Conservation (phyloP, 768 basidiomycete genomes). For the Suillus tomentosus region DNA sequence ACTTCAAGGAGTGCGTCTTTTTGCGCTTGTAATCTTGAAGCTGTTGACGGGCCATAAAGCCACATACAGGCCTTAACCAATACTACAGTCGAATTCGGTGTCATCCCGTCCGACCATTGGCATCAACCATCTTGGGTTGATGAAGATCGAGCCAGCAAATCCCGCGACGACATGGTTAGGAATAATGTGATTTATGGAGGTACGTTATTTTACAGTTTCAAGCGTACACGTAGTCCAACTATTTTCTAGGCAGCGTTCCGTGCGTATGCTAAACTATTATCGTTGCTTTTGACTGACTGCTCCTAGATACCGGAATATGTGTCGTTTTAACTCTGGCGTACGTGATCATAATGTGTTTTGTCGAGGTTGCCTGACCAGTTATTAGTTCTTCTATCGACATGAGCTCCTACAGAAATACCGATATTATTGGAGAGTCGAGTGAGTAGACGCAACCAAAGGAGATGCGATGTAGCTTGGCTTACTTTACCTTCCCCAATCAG, state of each 20-base stretch:
- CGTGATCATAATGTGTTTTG: conserved; percentile 22
- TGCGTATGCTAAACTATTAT: conserved; percentile 38
- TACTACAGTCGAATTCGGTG: conserved; percentile 51
- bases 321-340: conserved; percentile 91
- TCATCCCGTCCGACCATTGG: conserved; percentile 74
- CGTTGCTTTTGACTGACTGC: conserved; percentile 10
- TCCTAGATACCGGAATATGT: conserved; percentile 88
- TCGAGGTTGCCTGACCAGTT: conserved; percentile 8
- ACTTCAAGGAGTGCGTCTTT: conserved; percentile 62
- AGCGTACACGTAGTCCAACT: conserved; percentile 4
- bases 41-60: conserved; percentile 27
- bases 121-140: conserved; percentile 78
- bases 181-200: conserved; percentile 70
- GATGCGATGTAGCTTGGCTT: conserved; percentile 1
- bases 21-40: not conserved
- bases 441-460: conserved; percentile 29
- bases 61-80: conserved; percentile 30
- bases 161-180: conserved; percentile 63
- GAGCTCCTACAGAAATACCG: conserved; percentile 72
- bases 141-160: conserved; percentile 59
- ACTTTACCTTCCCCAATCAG: conserved; percentile 35
- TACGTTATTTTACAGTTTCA: conserved; percentile 21
- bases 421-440: conserved; percentile 94
- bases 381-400: conserved; percentile 82
- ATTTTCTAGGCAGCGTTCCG: conserved; percentile 65